Percentiles rank a stretch among this genome's conserved stretches.
phyloP scores from a whole-genome alignment of 345 rosid genomes.

The Tarenaya hassleriana region DNA sequence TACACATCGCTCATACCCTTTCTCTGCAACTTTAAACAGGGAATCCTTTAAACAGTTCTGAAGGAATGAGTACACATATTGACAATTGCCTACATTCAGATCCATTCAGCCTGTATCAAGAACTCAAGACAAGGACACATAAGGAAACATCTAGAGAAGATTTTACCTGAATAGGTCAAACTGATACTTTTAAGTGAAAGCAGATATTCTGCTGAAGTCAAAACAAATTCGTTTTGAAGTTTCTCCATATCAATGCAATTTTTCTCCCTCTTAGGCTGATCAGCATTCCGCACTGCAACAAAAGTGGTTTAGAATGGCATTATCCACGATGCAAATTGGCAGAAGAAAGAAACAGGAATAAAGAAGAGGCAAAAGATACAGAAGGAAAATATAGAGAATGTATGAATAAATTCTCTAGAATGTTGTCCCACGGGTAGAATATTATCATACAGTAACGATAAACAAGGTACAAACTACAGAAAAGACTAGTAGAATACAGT shows the following conservation, averaged over 20 bases:
- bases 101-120: slow-evolving; percentile 3
- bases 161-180: slow-evolving; percentile 66
- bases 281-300: slow-evolving; percentile 39
- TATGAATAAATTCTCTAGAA: slow-evolving; percentile 11
- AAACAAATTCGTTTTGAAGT: slow-evolving; percentile 71
- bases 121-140: slow-evolving; percentile 14
- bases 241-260: slow-evolving; percentile 53
- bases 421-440: slow-evolving; percentile 15
- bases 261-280: slow-evolving; percentile 36
- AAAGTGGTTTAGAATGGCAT: slow-evolving; percentile 9
- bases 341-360: background rate
- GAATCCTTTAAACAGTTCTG: slow-evolving; percentile 11
- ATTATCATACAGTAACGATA: slow-evolving; percentile 6
- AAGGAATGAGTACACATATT: slow-evolving; percentile 3
- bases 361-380: no score
- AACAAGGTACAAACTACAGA: slow-evolving; percentile 11
- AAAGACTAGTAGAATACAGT: slow-evolving; percentile 14
- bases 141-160: slow-evolving; percentile 6
- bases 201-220: slow-evolving; percentile 74
- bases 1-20: slow-evolving; percentile 13
- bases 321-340: background rate
- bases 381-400: slow-evolving; percentile 8
- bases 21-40: slow-evolving; percentile 11
- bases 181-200: slow-evolving; percentile 60
- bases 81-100: slow-evolving; percentile 3